Percentiles rank a stretch among this genome's conserved stretches.
These are phyloP conservation scores for Henckelia pumila DNA, from an alignment of 257 asterid genomes.

Conservation along the genomic window DNA sequence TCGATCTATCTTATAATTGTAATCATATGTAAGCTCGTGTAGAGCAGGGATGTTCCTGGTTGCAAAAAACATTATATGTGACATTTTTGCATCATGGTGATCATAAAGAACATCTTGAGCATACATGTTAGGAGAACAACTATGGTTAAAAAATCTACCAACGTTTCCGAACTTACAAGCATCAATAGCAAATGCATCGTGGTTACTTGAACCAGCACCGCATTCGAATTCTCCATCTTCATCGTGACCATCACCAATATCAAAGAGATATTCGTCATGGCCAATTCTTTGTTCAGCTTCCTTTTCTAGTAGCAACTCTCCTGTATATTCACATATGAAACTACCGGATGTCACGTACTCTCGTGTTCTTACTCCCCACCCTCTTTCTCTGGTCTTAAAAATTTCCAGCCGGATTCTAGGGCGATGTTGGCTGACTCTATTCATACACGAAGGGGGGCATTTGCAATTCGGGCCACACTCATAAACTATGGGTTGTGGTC, in stretches of 20 bases:
- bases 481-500: constrained; percentile 26
- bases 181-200: constrained; percentile 33
- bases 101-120: constrained; percentile 41
- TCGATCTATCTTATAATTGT: constrained; percentile 24
- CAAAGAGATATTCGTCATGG: too few species aligned
- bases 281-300: constrained; percentile 28
- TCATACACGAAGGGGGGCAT: constrained; percentile 52
- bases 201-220: constrained; percentile 9
- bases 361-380: too few species aligned
- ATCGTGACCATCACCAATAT: too few species aligned
- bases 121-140: constrained; percentile 42
- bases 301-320: constrained; percentile 31
- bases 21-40: constrained; percentile 43
- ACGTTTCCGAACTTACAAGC: constrained; percentile 45
- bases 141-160: constrained; percentile 48
- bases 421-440: constrained; percentile 53
- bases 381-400: constrained; percentile 38
- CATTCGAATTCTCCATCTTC: too few species aligned
- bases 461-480: constrained; percentile 62
- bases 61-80: constrained; percentile 57
- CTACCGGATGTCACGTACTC: constrained; percentile 37
- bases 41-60: constrained; percentile 42
- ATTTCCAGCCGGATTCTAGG: constrained; percentile 36
- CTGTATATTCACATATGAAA: constrained; percentile 56
- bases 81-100: constrained; percentile 36